Evolutionary conservation across 2,329 filamentous ascomycete species (phyloP).

Genomic region (Exophiala sp.): DNA sequence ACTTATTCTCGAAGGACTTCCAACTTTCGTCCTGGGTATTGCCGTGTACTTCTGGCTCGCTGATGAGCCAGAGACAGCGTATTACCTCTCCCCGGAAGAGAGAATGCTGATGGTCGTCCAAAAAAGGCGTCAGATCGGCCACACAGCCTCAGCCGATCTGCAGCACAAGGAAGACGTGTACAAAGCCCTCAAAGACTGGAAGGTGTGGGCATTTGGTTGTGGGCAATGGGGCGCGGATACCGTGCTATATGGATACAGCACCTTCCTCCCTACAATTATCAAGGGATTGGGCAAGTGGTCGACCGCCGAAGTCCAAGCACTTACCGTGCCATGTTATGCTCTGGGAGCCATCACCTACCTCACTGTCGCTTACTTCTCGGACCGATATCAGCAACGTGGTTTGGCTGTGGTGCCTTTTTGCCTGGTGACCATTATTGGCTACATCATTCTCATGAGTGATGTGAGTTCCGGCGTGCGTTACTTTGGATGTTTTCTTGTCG

Average conservation of each 20-base stretch:
- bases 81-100: constrained; percentile 43
- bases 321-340: constrained; percentile 76
- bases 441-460: constrained; percentile 63
- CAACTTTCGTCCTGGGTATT: constrained; percentile 43
- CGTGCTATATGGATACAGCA: constrained; percentile 75
- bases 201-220: constrained; percentile 66
- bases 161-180: constrained; percentile 63
- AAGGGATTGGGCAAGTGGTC: constrained; percentile 63
- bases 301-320: constrained; percentile 64
- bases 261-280: constrained; percentile 77
- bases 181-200: constrained; percentile 70
- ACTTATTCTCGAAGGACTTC: constrained; percentile 54
- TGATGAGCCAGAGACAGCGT: constrained; percentile 45
- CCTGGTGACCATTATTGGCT: constrained; percentile 62
- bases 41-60: constrained; percentile 45
- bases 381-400: constrained; percentile 63
- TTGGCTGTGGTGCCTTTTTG: constrained; percentile 63
- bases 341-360: constrained; percentile 69
- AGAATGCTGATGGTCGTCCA: constrained; percentile 54
- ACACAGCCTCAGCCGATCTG: constrained; percentile 48
- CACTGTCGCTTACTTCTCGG: constrained; percentile 62
- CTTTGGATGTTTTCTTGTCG: constrained; percentile 73
- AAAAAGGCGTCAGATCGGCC: constrained; percentile 50
- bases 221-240: constrained; percentile 71
- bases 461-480: constrained; percentile 63